phyloP scores from a whole-genome alignment of 2,329 filamentous ascomycete genomes.

The Aspergillus floridensis region DNA sequence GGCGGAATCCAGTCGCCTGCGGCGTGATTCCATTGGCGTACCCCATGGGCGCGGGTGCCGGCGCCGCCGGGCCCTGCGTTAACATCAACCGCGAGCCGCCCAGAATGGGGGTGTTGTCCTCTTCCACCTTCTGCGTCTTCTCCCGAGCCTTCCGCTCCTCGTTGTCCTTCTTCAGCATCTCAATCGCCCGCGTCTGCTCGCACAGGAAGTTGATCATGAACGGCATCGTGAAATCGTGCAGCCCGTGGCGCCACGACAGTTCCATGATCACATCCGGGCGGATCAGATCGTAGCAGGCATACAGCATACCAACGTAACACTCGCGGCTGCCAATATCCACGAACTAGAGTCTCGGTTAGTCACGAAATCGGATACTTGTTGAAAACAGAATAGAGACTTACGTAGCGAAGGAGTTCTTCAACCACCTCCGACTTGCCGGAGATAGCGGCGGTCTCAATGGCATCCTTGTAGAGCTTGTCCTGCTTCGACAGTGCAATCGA shows the following conservation, averaged over 20 bases:
- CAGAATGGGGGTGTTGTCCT: constrained; percentile 91
- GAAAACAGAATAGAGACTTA: constrained; percentile 56
- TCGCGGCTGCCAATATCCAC: constrained; percentile 98
- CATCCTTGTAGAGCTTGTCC: constrained; percentile 99
- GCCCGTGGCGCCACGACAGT: constrained; percentile 92
- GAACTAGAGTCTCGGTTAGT: constrained; percentile 62
- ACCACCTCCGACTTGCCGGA: constrained; percentile 89
- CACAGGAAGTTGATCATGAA: constrained; percentile 99
- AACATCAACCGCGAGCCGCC: constrained; percentile 89
- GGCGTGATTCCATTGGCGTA: constrained; percentile 88
- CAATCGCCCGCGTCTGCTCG: constrained; percentile 84
- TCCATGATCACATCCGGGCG: constrained; percentile 90
- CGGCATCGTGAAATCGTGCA: constrained; percentile 97
- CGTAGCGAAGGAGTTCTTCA: constrained; percentile 92
- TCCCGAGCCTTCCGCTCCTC: constrained; percentile 78
- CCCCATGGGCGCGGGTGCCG: constrained; percentile 58
- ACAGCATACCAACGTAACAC: constrained; percentile 99
- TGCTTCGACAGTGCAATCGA: constrained; percentile 97
- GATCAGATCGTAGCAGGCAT: constrained; percentile 96
- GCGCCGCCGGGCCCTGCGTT: constrained; percentile 77
- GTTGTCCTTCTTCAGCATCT: constrained; percentile 87
- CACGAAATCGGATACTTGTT: neutral
- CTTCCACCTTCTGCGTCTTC: constrained; percentile 77
- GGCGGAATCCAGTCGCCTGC: constrained; percentile 75
- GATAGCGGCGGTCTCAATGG: constrained; percentile 93